Percentiles rank a stretch among this genome's conserved stretches.
These are phyloP conservation scores for Eugenia klotzschiana DNA, from an alignment of 441 rosid genomes.

Conservation along the genomic window DNA sequence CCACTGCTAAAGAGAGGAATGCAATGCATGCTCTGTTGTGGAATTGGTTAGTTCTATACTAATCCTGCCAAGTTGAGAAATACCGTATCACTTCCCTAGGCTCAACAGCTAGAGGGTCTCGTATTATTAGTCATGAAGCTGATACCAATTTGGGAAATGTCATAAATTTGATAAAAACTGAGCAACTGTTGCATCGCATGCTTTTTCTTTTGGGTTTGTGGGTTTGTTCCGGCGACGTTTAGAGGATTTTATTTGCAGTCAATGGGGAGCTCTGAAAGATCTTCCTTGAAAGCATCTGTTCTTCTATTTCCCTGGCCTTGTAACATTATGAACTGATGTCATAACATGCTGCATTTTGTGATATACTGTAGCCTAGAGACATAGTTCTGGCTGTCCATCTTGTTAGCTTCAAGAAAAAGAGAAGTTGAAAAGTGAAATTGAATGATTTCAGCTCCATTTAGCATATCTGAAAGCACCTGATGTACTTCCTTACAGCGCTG, in stretches of 20 bases:
- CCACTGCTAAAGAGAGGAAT: slow-evolving; percentile 42
- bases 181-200: background rate
- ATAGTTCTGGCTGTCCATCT: background rate
- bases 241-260: background rate
- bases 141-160: background rate
- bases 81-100: background rate
- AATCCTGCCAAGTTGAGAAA: background rate
- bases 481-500: slow-evolving; percentile 40
- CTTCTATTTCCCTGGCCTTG: background rate
- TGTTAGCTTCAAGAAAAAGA: background rate
- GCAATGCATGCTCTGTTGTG: slow-evolving; percentile 83
- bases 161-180: background rate
- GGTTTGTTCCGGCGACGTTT: background rate
- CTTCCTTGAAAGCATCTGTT: background rate
- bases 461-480: background rate
- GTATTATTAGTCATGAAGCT: background rate
- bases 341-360: background rate
- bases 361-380: background rate
- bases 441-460: background rate
- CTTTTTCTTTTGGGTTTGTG: background rate
- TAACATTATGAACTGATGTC: background rate
- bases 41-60: slow-evolving; percentile 44
- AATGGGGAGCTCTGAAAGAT: background rate
- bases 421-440: background rate
- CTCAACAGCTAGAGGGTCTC: background rate